A percentile compares a stretch with the other conserved stretches of the same genome.
phyloP scores from a whole-genome alignment of 2,329 filamentous ascomycete genomes.

The Calycina herbarum region DNA sequence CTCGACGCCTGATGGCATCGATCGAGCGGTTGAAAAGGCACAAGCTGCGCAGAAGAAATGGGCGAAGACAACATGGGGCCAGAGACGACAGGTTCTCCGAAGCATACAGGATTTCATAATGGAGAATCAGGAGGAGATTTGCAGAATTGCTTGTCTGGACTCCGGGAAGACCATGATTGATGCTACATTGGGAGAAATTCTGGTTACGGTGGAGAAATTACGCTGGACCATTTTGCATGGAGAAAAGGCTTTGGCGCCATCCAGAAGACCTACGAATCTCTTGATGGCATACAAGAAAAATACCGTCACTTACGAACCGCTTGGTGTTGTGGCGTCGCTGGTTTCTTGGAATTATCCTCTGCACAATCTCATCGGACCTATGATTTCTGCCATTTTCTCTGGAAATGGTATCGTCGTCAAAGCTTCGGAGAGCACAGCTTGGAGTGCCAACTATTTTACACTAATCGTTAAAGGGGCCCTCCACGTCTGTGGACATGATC shows the following conservation, averaged over 20 bases:
- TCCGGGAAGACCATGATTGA: constrained; percentile 97
- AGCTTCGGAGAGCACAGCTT: constrained; percentile 91
- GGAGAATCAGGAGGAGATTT: constrained; percentile 86
- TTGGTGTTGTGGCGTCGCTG: constrained; percentile 88
- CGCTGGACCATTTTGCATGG: constrained; percentile 93
- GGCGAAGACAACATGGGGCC: constrained; percentile 73
- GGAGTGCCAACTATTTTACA: constrained; percentile 83
- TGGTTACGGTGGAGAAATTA: constrained; percentile 91
- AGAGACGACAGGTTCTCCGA: constrained; percentile 76
- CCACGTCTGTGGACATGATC: constrained; percentile 76
- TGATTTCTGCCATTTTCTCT: constrained; percentile 87
- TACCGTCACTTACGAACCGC: constrained; percentile 83
- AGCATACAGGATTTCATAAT: constrained; percentile 81
- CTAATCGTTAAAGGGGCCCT: constrained; percentile 78
- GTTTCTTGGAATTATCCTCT: constrained; percentile 98
- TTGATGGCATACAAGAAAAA: constrained; percentile 97
- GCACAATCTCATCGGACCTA: constrained; percentile 89
- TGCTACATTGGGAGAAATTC: constrained; percentile 88
- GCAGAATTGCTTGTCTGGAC: constrained; percentile 81
- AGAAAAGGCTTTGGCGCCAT: constrained; percentile 73
- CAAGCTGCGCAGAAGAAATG: constrained; percentile 74
- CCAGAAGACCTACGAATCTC: constrained; percentile 78
- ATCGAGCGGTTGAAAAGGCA: constrained; percentile 74
- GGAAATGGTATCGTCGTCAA: constrained; percentile 94
- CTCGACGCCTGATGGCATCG: constrained; percentile 73